Evolutionary conservation across 768 basidiomycete genomes (phyloP).

Genomic region (Lentinus brumalis): DNA sequence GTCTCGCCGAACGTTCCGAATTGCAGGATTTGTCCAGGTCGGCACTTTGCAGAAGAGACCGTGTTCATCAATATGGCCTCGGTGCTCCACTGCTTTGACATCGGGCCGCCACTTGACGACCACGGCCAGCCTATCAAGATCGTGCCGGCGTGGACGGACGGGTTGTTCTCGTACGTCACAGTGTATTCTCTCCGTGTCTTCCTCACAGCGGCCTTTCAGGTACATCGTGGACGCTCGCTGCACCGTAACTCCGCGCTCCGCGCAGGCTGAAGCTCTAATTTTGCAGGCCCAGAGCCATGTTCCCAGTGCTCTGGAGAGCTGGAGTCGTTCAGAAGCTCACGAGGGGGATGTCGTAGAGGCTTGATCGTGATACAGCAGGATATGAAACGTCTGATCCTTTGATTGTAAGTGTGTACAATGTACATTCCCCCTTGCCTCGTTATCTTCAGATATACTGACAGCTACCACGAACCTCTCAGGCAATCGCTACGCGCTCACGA

Average conservation of each 20-base stretch:
- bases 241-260: conserved; percentile 2
- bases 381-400: too few relatives aligned
- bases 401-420: too few relatives aligned
- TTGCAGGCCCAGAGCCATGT: not conserved
- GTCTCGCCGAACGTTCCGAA: not conserved
- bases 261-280: not conserved
- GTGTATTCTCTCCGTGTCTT: not conserved
- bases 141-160: not conserved
- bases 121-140: conserved; percentile 7
- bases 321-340: too few relatives aligned
- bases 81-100: conserved; percentile 9
- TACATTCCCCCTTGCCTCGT: too few relatives aligned
- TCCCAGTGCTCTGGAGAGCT: too few relatives aligned
- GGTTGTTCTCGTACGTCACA: conserved; percentile 3
- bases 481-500: too few relatives aligned
- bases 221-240: not conserved
- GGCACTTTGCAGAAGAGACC: conserved; percentile 4
- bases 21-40: conserved; percentile 17
- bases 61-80: conserved; percentile 17
- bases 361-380: too few relatives aligned
- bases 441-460: too few relatives aligned
- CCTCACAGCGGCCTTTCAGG: not conserved
- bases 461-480: too few relatives aligned
- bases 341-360: too few relatives aligned
- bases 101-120: conserved; percentile 6